Conservation (phyloP, 257 asterid species). For the Paraleonurus japonicus region DNA sequence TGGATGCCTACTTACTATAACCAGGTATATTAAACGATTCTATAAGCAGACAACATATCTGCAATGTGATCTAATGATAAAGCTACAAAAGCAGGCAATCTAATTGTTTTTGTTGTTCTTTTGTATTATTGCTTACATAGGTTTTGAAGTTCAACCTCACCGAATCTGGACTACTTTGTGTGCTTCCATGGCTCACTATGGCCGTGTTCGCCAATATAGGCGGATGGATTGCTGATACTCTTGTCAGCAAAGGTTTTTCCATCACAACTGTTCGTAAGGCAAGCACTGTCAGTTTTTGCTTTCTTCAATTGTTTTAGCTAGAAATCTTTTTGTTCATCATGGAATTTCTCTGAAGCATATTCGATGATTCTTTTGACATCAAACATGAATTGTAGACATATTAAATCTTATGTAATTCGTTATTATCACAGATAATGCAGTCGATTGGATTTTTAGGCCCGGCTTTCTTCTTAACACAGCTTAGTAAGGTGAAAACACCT, state of each 20-base stretch:
- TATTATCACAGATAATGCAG: slow-evolving; percentile 78
- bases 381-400: background rate
- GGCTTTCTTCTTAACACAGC: slow-evolving; percentile 83
- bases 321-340: background rate
- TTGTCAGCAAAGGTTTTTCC: slow-evolving; percentile 77
- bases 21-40: slow-evolving; percentile 55
- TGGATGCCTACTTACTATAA: slow-evolving; percentile 98
- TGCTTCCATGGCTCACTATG: slow-evolving; percentile 89
- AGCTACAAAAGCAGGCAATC: background rate
- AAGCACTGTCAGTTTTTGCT: slow-evolving; percentile 1
- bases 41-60: background rate
- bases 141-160: slow-evolving; percentile 90
- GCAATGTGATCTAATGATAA: background rate
- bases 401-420: slow-evolving; percentile 3
- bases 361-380: background rate
- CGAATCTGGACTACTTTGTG: slow-evolving; percentile 83
- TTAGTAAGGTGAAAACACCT: slow-evolving; percentile 77
- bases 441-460: slow-evolving; percentile 94
- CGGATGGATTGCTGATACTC: slow-evolving; percentile 92
- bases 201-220: slow-evolving; percentile 84
- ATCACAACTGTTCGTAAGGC: slow-evolving; percentile 47
- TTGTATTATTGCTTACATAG: slow-evolving; percentile 36
- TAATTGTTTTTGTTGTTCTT: background rate
- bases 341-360: background rate
- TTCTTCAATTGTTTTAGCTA: slow-evolving; percentile 1